Percentiles rank a stretch among this genome's conserved stretches.
Conservation (phyloP, 805 yeast species). For the Blastobotrys robertii region DNA sequence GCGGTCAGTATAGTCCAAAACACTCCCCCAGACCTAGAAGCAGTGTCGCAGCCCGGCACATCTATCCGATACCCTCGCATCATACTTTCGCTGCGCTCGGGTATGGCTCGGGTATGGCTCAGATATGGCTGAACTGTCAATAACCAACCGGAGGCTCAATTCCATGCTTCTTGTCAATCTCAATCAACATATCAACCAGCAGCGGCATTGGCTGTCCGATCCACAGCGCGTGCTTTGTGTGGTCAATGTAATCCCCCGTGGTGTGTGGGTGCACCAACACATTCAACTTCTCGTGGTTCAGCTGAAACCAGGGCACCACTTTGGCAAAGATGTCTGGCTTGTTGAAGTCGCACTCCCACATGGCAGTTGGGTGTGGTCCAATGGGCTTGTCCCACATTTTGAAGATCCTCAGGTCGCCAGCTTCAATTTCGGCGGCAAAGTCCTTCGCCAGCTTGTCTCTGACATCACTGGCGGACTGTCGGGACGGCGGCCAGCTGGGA, state of each 20-base stretch:
- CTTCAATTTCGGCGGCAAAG: constrained; percentile 32
- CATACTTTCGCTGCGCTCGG: no score
- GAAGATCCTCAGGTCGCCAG: constrained; percentile 35
- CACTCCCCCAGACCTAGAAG: no score
- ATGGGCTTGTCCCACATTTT: constrained; percentile 39
- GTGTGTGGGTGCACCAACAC: constrained; percentile 48
- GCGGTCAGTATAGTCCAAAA: no score
- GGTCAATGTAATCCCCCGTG: constrained; percentile 36
- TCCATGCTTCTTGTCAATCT: no score
- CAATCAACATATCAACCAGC: constrained; percentile 11
- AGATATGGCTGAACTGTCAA: no score
- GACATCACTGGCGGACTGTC: constrained; percentile 29
- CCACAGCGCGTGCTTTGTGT: constrained; percentile 49
- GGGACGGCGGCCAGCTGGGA: constrained; percentile 28
- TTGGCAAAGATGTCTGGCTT: constrained; percentile 36
- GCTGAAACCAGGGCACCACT: constrained; percentile 41
- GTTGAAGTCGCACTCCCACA: constrained; percentile 49
- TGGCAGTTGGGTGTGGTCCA: constrained; percentile 51
- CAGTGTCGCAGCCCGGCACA: no score
- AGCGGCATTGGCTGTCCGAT: constrained; percentile 36
- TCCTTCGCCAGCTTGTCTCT: constrained; percentile 33
- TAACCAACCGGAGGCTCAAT: no score
- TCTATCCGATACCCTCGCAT: no score
- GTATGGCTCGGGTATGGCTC: no score
- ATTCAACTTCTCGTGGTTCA: constrained; percentile 42